A percentile compares a stretch with the other conserved stretches of the same genome.
Conservation (phyloP, 345 rosid genomes). For the Citrus trifoliata region DNA sequence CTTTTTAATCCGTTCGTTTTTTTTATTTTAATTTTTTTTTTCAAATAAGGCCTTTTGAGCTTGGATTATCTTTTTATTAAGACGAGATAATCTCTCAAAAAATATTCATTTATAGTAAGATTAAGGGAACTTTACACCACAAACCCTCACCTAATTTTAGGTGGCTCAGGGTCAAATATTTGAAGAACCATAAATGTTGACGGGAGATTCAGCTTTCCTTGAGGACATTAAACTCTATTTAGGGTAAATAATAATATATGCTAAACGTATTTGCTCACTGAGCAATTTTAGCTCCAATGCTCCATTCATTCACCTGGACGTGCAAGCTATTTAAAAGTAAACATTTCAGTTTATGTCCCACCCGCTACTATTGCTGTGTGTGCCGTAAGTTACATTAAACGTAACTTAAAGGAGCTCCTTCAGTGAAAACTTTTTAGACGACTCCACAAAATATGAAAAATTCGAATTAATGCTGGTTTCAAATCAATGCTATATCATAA, state of each 20-base stretch:
- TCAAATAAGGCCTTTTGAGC: background rate
- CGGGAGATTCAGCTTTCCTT: background rate
- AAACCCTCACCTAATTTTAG: background rate
- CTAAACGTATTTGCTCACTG: background rate
- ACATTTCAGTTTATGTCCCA: no score
- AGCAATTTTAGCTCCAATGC: background rate
- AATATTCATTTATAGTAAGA: constrained; percentile 4
- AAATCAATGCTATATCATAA: background rate
- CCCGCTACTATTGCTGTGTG: no score
- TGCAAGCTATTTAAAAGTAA: background rate
- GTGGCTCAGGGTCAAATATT: background rate
- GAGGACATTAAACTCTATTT: background rate
- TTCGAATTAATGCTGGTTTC: background rate
- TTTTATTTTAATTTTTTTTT: background rate
- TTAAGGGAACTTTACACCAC: background rate
- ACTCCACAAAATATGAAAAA: background rate
- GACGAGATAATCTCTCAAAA: background rate
- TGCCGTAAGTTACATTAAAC: no score
- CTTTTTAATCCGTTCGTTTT: background rate
- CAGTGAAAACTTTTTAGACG: background rate
- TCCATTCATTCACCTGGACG: background rate
- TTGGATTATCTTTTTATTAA: background rate
- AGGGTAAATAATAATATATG: background rate
- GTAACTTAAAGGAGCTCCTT: no score
- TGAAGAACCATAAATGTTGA: background rate